These are phyloP conservation scores for Acer yangbiense DNA, from an alignment of 345 rosid genomes.

Conservation along the genomic window DNA sequence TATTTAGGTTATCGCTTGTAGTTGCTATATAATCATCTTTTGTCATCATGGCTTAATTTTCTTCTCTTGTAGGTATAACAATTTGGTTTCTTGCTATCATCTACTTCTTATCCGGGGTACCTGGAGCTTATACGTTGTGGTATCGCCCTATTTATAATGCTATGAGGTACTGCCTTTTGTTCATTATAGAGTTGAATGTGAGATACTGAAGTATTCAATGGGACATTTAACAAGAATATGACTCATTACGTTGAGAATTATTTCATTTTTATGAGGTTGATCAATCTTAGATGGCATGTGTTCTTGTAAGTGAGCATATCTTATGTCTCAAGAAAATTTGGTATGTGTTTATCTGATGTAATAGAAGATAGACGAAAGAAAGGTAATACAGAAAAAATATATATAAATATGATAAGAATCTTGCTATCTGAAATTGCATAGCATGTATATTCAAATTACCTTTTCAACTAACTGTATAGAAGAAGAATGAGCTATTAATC, in stretches of 20 bases:
- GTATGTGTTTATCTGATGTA: neutral
- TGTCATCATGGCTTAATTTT: slow-evolving; percentile 20
- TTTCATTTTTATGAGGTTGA: neutral
- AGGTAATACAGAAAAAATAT: neutral
- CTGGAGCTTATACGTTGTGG: slow-evolving; percentile 90
- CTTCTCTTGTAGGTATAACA: slow-evolving; percentile 58
- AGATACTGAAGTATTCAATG: neutral
- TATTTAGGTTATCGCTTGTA: neutral
- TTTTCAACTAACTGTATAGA: neutral
- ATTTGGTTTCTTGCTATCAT: slow-evolving; percentile 97
- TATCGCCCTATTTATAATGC: slow-evolving; percentile 97
- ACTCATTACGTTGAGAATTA: neutral
- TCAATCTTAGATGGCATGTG: neutral
- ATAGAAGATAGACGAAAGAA: neutral
- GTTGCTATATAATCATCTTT: slow-evolving; percentile 13
- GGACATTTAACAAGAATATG: neutral
- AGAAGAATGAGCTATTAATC: neutral
- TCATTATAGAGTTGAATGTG: neutral
- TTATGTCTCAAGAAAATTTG: neutral
- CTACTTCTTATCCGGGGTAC: slow-evolving; percentile 85
- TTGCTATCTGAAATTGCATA: neutral
- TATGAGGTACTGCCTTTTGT: slow-evolving; percentile 61
- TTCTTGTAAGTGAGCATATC: neutral
- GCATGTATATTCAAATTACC: neutral
- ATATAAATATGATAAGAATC: neutral